Evolutionary conservation across 2,329 filamentous ascomycete genomes (phyloP), one percentile per base, ranked within the genome.

Genomic region (Ceratocystis eucalypticola): DNA sequence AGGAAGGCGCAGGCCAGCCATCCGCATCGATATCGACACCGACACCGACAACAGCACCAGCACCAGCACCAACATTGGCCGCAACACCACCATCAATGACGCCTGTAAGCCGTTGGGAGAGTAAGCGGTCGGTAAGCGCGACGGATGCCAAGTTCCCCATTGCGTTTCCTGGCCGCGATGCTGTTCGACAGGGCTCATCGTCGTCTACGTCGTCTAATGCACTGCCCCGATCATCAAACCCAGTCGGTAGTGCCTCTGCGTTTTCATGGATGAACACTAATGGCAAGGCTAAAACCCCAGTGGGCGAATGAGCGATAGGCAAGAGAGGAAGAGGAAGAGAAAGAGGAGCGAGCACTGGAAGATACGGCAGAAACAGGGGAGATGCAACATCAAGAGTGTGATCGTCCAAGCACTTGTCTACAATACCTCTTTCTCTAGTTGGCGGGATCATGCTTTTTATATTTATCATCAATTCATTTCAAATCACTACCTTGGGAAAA

Each of bases 191-290:
- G 82, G 82, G 83, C 84, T 33, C 69, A 76, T 46, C 37, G 41
- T 66, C 65, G 33, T 59, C 61, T 2, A 59, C 65, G 7, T 44
- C 59, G 17, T 67, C 65, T 15, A 57, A 48, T 53, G 72, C 76
- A 20, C 73, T 78, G n/a, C 77, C 83, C 17, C 82, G 85, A 66
- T 81, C 84, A 5, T 80, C 84, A 41, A 97, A 97, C 72, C 93
- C 94, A 0, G 84, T 96, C 20, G 93, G 93, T 7, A 89, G 89
- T n/a, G 93, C 89, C 15, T 94, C 90, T 67, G 93, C 93, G 2
- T 97, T 97, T 77, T 87, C 89, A 12, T 97, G 92, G 92, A 87
- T 96, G 79, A 93, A 88, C 61, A 76, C 80, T 50, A 70, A 75
- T 20, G 73, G 72, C 63, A 80, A 80, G 71, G 75, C 79, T 59